Conservation (phyloP, 108 stramenopile species). For the Pelagomonas calceolata region DNA sequence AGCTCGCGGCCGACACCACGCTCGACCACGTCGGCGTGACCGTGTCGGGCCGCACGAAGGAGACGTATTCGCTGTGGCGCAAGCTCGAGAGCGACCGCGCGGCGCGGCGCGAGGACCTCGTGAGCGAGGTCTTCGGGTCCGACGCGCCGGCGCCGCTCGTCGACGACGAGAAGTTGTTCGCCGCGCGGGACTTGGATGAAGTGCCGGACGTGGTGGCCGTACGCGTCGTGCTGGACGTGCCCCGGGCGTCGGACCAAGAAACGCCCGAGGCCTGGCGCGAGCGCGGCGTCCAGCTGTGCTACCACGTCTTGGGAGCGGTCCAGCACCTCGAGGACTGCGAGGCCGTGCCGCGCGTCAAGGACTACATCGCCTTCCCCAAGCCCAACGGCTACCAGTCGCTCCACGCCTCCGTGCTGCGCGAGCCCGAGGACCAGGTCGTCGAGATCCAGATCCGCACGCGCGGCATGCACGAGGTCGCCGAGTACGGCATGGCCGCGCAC, state of each 20-base stretch:
- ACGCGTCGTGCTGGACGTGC: slow-evolving; percentile 59
- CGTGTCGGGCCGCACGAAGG: slow-evolving; percentile 79
- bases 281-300: slow-evolving; percentile 65
- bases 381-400: slow-evolving; percentile 85
- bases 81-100: slow-evolving; percentile 81
- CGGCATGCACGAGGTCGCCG: slow-evolving; percentile 81
- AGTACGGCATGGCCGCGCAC: slow-evolving; percentile 84
- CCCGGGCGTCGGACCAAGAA: too few relatives aligned
- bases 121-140: too few relatives aligned
- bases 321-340: slow-evolving; percentile 77
- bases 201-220: slow-evolving; percentile 83
- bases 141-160: too few relatives aligned
- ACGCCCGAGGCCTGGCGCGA: too few relatives aligned
- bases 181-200: slow-evolving; percentile 67
- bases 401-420: slow-evolving; percentile 71
- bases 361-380: slow-evolving; percentile 87
- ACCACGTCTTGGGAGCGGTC: slow-evolving; percentile 77
- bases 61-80: slow-evolving; percentile 83
- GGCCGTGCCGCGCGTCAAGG: slow-evolving; percentile 75
- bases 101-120: slow-evolving; percentile 3
- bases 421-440: slow-evolving; percentile 62
- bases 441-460: slow-evolving; percentile 88
- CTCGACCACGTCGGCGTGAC: slow-evolving; percentile 48
- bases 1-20: slow-evolving; percentile 57
- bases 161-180: too few relatives aligned